Percentiles rank a stretch among this genome's conserved stretches.
Conservation (phyloP, 345 rosid species). For the Melaleuca quinquenervia region DNA sequence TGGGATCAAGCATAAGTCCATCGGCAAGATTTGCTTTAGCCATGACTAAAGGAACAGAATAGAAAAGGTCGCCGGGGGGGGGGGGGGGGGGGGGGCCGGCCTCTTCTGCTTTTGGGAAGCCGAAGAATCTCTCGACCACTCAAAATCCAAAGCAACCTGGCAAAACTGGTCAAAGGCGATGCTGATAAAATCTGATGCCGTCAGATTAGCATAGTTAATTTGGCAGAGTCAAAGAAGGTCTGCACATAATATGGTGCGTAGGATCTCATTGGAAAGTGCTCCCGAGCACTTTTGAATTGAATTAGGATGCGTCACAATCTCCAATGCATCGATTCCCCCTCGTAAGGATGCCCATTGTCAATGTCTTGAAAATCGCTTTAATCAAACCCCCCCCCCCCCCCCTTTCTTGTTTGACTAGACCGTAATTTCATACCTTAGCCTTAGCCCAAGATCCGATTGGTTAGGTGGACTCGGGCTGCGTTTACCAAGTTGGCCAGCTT, state of each 20-base stretch:
- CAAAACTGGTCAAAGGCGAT: neutral
- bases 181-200: neutral
- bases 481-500: neutral
- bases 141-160: neutral
- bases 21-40: neutral
- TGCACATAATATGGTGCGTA: neutral
- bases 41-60: neutral
- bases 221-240: neutral
- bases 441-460: neutral
- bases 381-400: too few species aligned
- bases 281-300: neutral
- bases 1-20: neutral
- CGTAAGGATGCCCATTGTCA: neutral
- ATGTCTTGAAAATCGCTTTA: neutral
- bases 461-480: neutral
- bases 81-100: neutral
- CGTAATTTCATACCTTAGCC: neutral
- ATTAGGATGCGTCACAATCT: neutral
- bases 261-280: neutral
- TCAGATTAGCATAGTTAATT: neutral
- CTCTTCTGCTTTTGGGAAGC: neutral
- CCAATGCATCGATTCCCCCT: neutral
- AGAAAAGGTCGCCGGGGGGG: too few species aligned
- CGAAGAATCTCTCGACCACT: neutral
- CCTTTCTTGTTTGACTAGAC: neutral